These are phyloP conservation scores for Fusarium chlamydosporum DNA, from an alignment of 2,329 filamentous ascomycete species.

Conservation along the genomic window DNA sequence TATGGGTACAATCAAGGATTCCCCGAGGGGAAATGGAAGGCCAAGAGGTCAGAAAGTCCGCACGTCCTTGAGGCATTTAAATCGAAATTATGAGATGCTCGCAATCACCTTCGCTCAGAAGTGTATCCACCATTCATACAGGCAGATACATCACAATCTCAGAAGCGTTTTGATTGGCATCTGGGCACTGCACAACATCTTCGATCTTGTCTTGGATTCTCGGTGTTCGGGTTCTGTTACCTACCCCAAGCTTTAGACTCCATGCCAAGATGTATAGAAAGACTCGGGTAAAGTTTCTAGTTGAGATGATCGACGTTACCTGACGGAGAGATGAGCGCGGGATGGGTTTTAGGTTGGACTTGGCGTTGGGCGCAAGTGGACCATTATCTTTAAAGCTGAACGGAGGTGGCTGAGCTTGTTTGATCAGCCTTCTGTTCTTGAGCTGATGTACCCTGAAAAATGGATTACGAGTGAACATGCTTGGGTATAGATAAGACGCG, in stretches of 20 bases:
- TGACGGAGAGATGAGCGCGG: background rate
- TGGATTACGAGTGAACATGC: background rate
- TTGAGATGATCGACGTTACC: background rate
- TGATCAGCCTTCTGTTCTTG: background rate
- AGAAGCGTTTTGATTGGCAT: no score
- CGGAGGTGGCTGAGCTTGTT: background rate
- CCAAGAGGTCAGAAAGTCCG: background rate
- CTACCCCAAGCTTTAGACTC: background rate
- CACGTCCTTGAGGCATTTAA: slow-evolving; percentile 14
- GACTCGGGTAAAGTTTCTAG: slow-evolving; percentile 13
- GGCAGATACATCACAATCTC: background rate
- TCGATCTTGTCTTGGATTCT: background rate
- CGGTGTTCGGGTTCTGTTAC: background rate
- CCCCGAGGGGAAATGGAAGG: background rate
- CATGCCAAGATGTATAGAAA: slow-evolving; percentile 1
- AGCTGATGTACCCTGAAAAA: background rate
- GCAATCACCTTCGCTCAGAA: background rate
- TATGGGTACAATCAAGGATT: background rate
- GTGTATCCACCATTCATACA: background rate
- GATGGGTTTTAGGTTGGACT: background rate
- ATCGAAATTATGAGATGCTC: background rate
- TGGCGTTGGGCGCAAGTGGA: background rate
- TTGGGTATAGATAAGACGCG: background rate
- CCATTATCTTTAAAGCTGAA: background rate
- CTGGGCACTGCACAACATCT: background rate